Conservation (phyloP, 2,329 filamentous ascomycete species). For the Drechslerella stenobrocha region DNA sequence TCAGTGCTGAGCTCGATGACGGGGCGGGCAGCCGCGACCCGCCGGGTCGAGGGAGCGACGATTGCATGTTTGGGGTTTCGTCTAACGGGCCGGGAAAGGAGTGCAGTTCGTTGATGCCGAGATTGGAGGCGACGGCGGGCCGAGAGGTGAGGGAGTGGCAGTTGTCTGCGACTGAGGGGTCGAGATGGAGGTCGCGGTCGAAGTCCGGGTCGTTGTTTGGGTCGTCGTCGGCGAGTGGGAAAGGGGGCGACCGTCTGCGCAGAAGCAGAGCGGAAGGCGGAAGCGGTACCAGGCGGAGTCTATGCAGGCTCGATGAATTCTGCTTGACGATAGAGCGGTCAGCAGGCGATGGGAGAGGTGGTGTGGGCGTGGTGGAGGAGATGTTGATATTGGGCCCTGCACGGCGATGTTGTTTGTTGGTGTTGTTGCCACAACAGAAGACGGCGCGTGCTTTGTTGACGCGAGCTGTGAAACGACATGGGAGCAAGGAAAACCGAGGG, state of each 20-base stretch:
- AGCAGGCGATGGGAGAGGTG: background rate
- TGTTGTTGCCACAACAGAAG: slow-evolving; percentile 4
- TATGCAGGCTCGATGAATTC: slow-evolving; percentile 21
- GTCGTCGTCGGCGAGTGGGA: slow-evolving; percentile 23
- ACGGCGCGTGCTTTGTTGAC: slow-evolving; percentile 4
- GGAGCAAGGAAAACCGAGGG: background rate
- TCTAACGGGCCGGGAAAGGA: slow-evolving; percentile 5
- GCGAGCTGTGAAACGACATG: background rate
- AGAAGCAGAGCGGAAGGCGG: slow-evolving; percentile 12
- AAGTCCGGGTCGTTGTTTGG: slow-evolving; percentile 19
- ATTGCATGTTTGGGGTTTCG: slow-evolving; percentile 31
- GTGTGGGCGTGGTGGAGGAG: too few relatives aligned
- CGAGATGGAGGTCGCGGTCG: background rate
- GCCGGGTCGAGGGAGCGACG: slow-evolving; percentile 46
- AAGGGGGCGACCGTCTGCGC: slow-evolving; percentile 25
- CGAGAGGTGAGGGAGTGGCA: slow-evolving; percentile 14
- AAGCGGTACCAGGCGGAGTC: slow-evolving; percentile 14
- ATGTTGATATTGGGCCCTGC: background rate
- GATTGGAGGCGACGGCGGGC: slow-evolving; percentile 3
- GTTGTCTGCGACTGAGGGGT: background rate
- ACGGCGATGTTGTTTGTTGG: too few relatives aligned
- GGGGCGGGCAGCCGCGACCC: slow-evolving; percentile 46
- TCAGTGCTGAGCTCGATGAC: slow-evolving; percentile 15
- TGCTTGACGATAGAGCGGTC: background rate
- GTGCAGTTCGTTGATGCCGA: slow-evolving; percentile 33